A percentile compares a stretch with the other conserved stretches of the same genome.
These are phyloP conservation scores for Aspergillus fumigatus DNA, from an alignment of 2,329 filamentous ascomycete species.

Conservation along the genomic window DNA sequence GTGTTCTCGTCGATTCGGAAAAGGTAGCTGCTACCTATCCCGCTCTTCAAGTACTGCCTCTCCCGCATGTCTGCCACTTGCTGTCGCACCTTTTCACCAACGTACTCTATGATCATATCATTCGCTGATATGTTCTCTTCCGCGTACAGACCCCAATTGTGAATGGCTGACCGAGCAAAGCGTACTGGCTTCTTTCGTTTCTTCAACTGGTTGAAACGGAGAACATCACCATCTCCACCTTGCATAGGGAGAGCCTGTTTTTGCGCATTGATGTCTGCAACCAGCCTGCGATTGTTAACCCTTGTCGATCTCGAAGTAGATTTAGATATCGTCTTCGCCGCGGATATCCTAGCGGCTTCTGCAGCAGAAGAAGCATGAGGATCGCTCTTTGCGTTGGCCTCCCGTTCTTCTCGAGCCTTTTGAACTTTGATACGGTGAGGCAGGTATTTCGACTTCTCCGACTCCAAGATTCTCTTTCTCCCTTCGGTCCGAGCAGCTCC, in stretches of 20 bases:
- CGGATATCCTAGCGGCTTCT: slow-evolving; percentile 67
- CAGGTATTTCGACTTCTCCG: slow-evolving; percentile 96
- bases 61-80: slow-evolving; percentile 97
- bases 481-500: slow-evolving; percentile 90
- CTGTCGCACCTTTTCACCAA: slow-evolving; percentile 94
- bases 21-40: slow-evolving; percentile 93
- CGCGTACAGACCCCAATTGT: slow-evolving; percentile 97
- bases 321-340: slow-evolving; percentile 77
- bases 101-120: slow-evolving; percentile 99
- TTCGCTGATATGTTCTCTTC: slow-evolving; percentile 96
- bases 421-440: slow-evolving; percentile 97
- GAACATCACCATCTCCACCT: slow-evolving; percentile 77
- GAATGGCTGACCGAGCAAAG: slow-evolving; percentile 94
- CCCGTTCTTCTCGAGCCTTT: slow-evolving; percentile 84
- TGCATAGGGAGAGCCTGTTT: slow-evolving; percentile 69
- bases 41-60: slow-evolving; percentile 86
- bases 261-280: slow-evolving; percentile 92
- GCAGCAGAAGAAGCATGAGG: slow-evolving; percentile 60
- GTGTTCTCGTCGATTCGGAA: slow-evolving; percentile 98
- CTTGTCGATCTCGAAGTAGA: slow-evolving; percentile 90
- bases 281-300: slow-evolving; percentile 89
- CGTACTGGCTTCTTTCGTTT: slow-evolving; percentile 99
- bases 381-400: slow-evolving; percentile 64
- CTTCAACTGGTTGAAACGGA: slow-evolving; percentile 98
- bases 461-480: slow-evolving; percentile 90